Evolutionary conservation across 441 rosid genomes (phyloP).

Genomic region (Populus hybrid): DNA sequence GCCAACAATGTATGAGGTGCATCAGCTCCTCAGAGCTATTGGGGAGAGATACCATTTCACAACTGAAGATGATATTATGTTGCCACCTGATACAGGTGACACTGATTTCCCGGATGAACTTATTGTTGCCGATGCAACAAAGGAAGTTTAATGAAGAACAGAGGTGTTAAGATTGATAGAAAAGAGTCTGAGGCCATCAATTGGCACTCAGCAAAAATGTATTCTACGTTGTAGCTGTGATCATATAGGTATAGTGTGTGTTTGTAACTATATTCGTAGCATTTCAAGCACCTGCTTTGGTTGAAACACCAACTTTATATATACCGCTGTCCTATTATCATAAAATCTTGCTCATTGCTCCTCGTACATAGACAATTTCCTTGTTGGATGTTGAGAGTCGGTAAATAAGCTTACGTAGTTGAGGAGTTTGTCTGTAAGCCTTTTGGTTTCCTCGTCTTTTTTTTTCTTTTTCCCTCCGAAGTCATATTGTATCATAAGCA

Average conservation of each 20-base stretch:
- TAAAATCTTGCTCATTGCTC: not conserved
- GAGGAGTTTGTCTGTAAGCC: too few species aligned
- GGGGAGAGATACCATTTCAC: slow-evolving; percentile 31
- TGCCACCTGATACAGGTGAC: not conserved
- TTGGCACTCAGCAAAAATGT: too few species aligned
- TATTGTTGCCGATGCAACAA: not conserved
- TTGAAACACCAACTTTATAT: not conserved
- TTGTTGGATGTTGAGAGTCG: too few species aligned
- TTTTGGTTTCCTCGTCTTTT: too few species aligned
- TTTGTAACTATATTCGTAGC: not conserved
- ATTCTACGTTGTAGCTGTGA: too few species aligned
- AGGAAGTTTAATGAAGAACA: not conserved
- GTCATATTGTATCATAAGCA: too few species aligned
- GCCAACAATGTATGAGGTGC: slow-evolving; percentile 83
- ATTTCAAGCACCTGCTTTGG: not conserved
- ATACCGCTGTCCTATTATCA: not conserved
- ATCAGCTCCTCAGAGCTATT: slow-evolving; percentile 71
- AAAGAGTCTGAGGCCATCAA: too few species aligned
- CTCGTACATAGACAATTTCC: not conserved
- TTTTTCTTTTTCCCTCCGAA: too few species aligned
- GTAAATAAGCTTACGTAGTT: too few species aligned
- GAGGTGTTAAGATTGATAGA: too few species aligned
- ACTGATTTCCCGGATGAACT: slow-evolving; percentile 14
- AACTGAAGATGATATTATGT: slow-evolving; percentile 18
- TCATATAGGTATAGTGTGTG: not conserved